Percentiles rank a stretch among this genome's conserved stretches.
phyloP scores from a whole-genome alignment of 495 filamentous ascomycete species.

The Penicillium maclennaniae region DNA sequence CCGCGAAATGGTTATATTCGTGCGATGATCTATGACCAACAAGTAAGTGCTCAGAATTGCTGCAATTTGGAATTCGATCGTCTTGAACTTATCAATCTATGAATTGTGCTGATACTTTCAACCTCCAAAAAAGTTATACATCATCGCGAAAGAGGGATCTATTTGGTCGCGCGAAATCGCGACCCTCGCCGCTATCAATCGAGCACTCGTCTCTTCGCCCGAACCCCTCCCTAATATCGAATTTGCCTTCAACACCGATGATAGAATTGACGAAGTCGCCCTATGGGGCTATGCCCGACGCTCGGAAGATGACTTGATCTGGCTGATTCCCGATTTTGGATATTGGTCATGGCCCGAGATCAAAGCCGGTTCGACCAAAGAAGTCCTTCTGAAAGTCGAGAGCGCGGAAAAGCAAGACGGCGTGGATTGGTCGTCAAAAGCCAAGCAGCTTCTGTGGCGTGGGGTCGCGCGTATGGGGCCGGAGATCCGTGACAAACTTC shows the following conservation, averaged over 20 bases:
- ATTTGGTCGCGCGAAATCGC: conserved; percentile 26
- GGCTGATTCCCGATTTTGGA: conserved; percentile 66
- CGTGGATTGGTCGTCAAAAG: conserved; percentile 42
- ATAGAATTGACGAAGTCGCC: conserved; percentile 26
- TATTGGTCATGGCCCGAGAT: conserved; percentile 57
- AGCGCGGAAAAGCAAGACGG: conserved; percentile 12
- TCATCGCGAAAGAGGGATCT: conserved; percentile 22
- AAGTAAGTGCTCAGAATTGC: conserved; percentile 13
- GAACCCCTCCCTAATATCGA: conserved; percentile 54
- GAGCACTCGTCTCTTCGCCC: conserved; percentile 25
- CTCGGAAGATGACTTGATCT: conserved; percentile 36
- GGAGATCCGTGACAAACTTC: conserved; percentile 28
- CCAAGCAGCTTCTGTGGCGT: conserved; percentile 45
- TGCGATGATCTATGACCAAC: conserved; percentile 34
- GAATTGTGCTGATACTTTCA: not conserved
- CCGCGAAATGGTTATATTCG: conserved; percentile 23
- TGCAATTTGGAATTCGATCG: not conserved
- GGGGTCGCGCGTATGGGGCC: conserved; percentile 19
- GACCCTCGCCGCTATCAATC: conserved; percentile 24
- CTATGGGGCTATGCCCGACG: conserved; percentile 45
- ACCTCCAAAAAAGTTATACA: conserved; percentile 17
- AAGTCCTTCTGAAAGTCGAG: conserved; percentile 39
- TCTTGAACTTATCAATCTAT: not conserved
- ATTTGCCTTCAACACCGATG: conserved; percentile 48
- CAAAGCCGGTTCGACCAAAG: conserved; percentile 44